Percentiles rank a stretch among this genome's conserved stretches.
Conservation (phyloP, 176 grass and related monocot genomes). For the Typha latifolia region DNA sequence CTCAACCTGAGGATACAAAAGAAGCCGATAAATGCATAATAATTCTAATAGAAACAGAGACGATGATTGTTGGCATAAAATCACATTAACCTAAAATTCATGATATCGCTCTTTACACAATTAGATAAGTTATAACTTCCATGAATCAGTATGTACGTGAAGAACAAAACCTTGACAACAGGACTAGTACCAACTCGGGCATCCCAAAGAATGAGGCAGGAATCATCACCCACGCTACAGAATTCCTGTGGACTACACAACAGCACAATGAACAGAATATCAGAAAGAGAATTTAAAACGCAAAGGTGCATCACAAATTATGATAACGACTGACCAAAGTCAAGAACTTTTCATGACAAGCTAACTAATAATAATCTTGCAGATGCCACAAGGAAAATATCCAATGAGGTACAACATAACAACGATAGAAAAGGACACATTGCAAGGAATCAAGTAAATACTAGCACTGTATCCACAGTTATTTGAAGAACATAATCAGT, state of each 20-base stretch:
- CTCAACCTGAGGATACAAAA: slow-evolving; percentile 52
- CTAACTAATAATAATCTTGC: neutral
- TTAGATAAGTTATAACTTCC: no score
- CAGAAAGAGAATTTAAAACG: neutral
- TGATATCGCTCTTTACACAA: no score
- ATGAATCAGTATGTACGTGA: neutral
- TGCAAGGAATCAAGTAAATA: no score
- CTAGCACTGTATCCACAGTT: no score
- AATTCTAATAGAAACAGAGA: neutral
- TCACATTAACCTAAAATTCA: no score
- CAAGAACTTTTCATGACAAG: neutral
- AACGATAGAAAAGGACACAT: neutral
- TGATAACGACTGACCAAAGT: neutral
- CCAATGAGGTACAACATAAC: neutral
- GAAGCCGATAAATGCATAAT: neutral
- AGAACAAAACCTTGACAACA: slow-evolving; percentile 61
- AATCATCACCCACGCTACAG: slow-evolving; percentile 96
- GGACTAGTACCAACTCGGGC: slow-evolving; percentile 67
- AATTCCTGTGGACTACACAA: slow-evolving; percentile 80
- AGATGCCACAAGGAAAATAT: neutral
- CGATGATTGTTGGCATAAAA: no score
- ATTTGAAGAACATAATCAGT: no score
- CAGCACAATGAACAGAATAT: slow-evolving; percentile 20
- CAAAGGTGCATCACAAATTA: neutral
- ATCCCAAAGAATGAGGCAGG: slow-evolving; percentile 96